Evolutionary conservation across 2,329 filamentous ascomycete species (phyloP).

Genomic region (Cordyceps fumosorosea): DNA sequence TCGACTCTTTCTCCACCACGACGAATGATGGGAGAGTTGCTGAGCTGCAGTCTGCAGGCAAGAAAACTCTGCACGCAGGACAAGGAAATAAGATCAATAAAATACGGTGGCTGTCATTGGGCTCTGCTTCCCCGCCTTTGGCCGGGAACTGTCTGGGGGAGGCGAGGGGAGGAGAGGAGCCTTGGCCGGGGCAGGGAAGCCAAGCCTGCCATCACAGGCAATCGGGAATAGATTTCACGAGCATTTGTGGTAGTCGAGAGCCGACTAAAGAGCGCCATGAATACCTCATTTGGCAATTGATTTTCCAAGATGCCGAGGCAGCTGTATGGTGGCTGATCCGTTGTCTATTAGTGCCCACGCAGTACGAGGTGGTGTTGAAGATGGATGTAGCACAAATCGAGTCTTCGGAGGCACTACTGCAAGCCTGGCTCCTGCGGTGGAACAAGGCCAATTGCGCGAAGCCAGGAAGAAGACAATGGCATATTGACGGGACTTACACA

Average conservation of each 20-base stretch:
- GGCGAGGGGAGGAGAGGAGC: neutral
- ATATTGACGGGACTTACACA: too few species aligned
- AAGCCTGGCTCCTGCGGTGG: neutral
- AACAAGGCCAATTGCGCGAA: neutral
- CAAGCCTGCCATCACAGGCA: neutral
- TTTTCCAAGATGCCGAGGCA: constrained; percentile 4
- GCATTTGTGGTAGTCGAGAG: neutral
- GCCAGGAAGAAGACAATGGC: neutral
- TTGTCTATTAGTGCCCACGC: neutral
- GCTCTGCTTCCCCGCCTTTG: constrained; percentile 5
- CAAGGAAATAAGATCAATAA: neutral
- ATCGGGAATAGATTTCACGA: constrained; percentile 2
- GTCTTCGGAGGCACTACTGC: neutral
- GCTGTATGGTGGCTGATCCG: neutral
- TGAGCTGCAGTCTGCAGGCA: neutral
- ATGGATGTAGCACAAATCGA: neutral
- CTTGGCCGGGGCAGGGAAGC: neutral
- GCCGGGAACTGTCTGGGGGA: neutral
- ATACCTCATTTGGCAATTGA: constrained; percentile 5
- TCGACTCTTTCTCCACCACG: neutral
- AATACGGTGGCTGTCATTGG: constrained; percentile 1
- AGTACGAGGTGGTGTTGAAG: neutral
- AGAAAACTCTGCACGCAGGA: constrained; percentile 1
- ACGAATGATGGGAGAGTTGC: neutral
- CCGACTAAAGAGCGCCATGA: constrained; percentile 4